Percentiles rank a stretch among this genome's conserved stretches.
These are phyloP conservation scores for Lachancea cidri DNA, from an alignment of 805 yeast genomes.

Conservation along the genomic window DNA sequence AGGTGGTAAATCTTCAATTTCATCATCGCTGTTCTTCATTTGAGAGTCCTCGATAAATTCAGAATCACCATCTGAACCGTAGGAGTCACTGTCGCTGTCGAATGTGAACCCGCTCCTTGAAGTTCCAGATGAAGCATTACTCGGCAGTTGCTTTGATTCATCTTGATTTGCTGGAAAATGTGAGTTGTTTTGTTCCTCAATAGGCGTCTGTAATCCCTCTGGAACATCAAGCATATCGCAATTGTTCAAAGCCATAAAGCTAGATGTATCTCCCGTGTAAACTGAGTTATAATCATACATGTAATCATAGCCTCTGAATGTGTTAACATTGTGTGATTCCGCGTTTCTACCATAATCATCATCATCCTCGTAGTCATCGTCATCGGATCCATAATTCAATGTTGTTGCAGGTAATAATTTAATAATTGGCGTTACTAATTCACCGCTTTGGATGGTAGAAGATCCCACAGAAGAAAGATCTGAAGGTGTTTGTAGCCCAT, in stretches of 20 bases:
- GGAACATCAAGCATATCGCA: constrained; percentile 35
- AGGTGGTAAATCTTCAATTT: constrained; percentile 13
- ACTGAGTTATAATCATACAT: constrained; percentile 78
- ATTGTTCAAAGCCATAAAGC: constrained; percentile 31
- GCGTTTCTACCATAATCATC: constrained; percentile 43
- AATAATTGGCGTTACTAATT: constrained; percentile 47
- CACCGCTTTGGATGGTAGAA: constrained; percentile 9
- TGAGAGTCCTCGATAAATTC: constrained; percentile 26
- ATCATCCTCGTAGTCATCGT: constrained; percentile 44
- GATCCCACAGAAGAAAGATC: constrained; percentile 26
- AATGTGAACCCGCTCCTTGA: constrained; percentile 10
- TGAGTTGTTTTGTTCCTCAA: constrained; percentile 22
- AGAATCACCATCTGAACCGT: constrained; percentile 28
- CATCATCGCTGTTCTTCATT: constrained; percentile 19
- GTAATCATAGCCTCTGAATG: constrained; percentile 70
- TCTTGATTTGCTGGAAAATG: constrained; percentile 1
- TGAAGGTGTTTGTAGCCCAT: constrained; percentile 24
- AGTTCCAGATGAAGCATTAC: constrained; percentile 4
- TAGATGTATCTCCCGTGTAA: constrained; percentile 47
- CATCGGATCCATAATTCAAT: constrained; percentile 69
- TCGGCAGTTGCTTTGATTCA: constrained; percentile 5
- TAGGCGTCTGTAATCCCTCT: constrained; percentile 30
- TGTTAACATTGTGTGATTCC: constrained; percentile 66
- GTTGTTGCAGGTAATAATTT: constrained; percentile 83
- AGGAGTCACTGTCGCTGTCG: constrained; percentile 18